Percentiles rank a stretch among this genome's conserved stretches.
Conservation (phyloP, 2,329 filamentous ascomycete genomes). For the Nannizziopsis barbatae region DNA sequence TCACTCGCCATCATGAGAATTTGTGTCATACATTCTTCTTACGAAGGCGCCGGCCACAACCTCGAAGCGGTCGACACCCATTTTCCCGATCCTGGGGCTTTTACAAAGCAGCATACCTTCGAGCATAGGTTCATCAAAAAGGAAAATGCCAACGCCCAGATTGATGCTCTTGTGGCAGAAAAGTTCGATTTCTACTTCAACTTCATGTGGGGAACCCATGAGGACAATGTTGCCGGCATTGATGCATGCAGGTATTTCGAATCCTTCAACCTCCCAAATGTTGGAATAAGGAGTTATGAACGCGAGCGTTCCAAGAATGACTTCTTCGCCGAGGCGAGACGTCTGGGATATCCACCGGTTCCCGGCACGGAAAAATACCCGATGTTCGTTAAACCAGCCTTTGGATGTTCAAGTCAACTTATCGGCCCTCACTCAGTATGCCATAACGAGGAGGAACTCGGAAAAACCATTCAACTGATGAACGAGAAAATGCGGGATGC, state of each 20-base stretch:
- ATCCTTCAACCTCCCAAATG: slow-evolving; percentile 15
- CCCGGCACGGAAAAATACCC: slow-evolving; percentile 16
- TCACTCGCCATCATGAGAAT: slow-evolving; percentile 2
- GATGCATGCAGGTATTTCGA: slow-evolving; percentile 19
- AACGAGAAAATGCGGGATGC: slow-evolving; percentile 12
- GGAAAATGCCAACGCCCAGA: slow-evolving; percentile 16
- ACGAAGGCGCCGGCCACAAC: slow-evolving; percentile 3
- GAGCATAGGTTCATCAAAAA: slow-evolving; percentile 18
- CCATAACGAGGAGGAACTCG: slow-evolving; percentile 14
- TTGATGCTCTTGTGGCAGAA: slow-evolving; percentile 17
- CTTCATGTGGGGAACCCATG: slow-evolving; percentile 20
- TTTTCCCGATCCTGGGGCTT: slow-evolving; percentile 12
- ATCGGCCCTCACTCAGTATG: slow-evolving; percentile 18
- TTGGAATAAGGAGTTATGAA: slow-evolving; percentile 17
- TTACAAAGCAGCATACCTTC: slow-evolving; percentile 18
- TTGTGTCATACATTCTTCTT: slow-evolving; percentile 8
- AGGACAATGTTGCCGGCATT: slow-evolving; percentile 19
- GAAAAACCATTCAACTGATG: slow-evolving; percentile 9
- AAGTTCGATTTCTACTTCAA: slow-evolving; percentile 21
- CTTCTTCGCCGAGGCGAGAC: slow-evolving; percentile 16
- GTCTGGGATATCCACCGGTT: slow-evolving; percentile 13
- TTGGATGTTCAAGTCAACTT: slow-evolving; percentile 16
- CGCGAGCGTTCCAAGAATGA: slow-evolving; percentile 17
- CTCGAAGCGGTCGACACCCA: slow-evolving; percentile 7
- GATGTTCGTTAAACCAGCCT: slow-evolving; percentile 20